These are phyloP conservation scores for Naegleria gruberi DNA, from an alignment of 208 protist species.

Conservation along the genomic window DNA sequence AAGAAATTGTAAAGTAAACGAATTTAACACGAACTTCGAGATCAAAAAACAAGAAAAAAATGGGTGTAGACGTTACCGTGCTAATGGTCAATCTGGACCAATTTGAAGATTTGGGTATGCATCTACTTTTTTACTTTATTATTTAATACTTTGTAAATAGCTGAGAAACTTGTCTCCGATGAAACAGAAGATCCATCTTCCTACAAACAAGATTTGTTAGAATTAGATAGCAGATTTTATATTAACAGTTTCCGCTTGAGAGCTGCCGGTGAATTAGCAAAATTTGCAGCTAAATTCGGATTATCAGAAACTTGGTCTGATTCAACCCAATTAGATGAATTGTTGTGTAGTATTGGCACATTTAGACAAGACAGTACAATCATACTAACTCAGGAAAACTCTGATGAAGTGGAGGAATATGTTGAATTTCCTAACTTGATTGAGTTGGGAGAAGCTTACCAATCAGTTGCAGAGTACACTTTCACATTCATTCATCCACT, in stretches of 20 bases:
- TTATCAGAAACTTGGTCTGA: neutral
- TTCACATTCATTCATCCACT: neutral
- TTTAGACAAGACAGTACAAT: neutral
- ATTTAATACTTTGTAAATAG: too few relatives aligned
- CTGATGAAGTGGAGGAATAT: neutral
- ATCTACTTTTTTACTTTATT: too few relatives aligned
- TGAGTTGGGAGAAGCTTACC: neutral
- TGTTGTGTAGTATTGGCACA: neutral
- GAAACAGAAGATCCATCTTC: too few relatives aligned
- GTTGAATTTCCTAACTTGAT: neutral
- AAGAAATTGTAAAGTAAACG: too few relatives aligned
- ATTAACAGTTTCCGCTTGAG: neutral
- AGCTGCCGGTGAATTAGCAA: neutral
- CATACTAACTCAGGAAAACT: neutral
- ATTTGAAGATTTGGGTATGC: too few relatives aligned
- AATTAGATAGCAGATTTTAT: neutral
- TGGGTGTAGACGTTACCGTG: too few relatives aligned
- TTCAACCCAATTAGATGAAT: neutral
- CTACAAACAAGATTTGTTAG: neutral
- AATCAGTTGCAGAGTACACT: neutral
- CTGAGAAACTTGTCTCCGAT: too few relatives aligned
- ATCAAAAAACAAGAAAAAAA: too few relatives aligned
- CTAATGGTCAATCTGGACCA: too few relatives aligned
- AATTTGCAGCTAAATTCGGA: neutral
- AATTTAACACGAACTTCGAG: too few relatives aligned